phyloP scores from a whole-genome alignment of 2,329 filamentous ascomycete species.

The Ploettnerulaceae sp. region DNA sequence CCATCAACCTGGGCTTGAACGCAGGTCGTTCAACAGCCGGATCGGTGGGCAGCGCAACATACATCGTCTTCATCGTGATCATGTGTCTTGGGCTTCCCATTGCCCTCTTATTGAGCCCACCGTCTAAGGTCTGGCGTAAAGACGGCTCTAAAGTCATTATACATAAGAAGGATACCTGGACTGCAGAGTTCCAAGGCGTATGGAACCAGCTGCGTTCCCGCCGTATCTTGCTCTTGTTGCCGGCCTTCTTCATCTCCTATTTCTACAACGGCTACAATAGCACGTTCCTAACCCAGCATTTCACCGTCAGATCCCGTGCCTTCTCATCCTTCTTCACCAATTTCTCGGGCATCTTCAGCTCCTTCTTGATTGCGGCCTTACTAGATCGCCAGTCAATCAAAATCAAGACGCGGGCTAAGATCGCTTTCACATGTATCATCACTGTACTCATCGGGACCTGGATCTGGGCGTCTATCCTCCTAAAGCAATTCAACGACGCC shows the following conservation, averaged over 20 bases:
- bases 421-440: constrained; percentile 12
- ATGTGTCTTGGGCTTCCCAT: constrained; percentile 16
- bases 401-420: constrained; percentile 13
- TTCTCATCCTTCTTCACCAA: constrained; percentile 33
- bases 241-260: constrained; percentile 38
- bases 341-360: constrained; percentile 16
- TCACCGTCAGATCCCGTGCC: constrained; percentile 39
- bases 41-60: constrained; percentile 12
- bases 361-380: constrained; percentile 14
- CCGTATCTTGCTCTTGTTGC: constrained; percentile 35
- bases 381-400: constrained; percentile 11
- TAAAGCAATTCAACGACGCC: constrained; percentile 7
- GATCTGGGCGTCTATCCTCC: constrained; percentile 15
- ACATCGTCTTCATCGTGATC: constrained; percentile 15
- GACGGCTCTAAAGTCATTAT: constrained; percentile 7
- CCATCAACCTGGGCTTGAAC: constrained; percentile 13
- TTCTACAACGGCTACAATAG: constrained; percentile 39
- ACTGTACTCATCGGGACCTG: constrained; percentile 14
- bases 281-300: constrained; percentile 40
- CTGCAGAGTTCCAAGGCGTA: constrained; percentile 11
- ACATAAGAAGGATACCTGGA: constrained; percentile 6
- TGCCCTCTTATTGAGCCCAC: constrained; percentile 5
- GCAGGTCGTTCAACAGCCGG: constrained; percentile 11
- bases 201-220: constrained; percentile 4
- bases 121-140: constrained; percentile 13